Percentiles rank a stretch among this genome's conserved stretches.
Evolutionary conservation across 768 basidiomycete genomes (phyloP).

Genomic region (Amanita fuliginea): DNA sequence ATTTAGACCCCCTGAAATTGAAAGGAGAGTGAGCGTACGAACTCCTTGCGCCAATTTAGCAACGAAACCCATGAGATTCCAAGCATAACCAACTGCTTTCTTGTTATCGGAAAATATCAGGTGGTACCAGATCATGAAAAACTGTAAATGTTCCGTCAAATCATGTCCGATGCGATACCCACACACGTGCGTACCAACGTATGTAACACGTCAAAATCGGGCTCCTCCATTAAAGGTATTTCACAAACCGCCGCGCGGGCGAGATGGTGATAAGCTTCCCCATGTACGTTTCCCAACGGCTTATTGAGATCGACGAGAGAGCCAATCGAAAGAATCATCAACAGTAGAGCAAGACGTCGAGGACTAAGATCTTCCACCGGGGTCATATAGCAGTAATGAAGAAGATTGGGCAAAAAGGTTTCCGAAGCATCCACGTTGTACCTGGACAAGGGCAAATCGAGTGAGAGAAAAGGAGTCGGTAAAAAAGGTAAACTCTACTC

Average conservation of each 20-base stretch:
- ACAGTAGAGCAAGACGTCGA: constrained; percentile 51
- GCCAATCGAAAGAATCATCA: constrained; percentile 67
- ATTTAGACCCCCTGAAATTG: not conserved
- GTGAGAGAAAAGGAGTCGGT: constrained; percentile 7
- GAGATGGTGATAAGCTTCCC: constrained; percentile 56
- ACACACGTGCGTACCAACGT: constrained; percentile 33
- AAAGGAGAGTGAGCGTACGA: constrained; percentile 17
- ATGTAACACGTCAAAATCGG: constrained; percentile 63
- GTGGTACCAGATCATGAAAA: constrained; percentile 68
- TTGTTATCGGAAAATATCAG: constrained; percentile 66
- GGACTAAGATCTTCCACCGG: constrained; percentile 52
- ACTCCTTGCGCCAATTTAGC: constrained; percentile 67
- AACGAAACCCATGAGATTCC: constrained; percentile 68
- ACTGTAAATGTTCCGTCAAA: constrained; percentile 16
- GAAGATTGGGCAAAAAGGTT: constrained; percentile 56
- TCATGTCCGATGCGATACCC: not conserved
- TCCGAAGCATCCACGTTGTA: constrained; percentile 62
- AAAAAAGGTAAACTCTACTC: constrained; percentile 4
- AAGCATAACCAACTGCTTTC: constrained; percentile 62
- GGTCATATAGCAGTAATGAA: constrained; percentile 57
- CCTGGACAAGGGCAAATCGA: constrained; percentile 20
- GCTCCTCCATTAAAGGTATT: constrained; percentile 65
- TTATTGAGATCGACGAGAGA: constrained; percentile 53
- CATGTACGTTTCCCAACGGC: constrained; percentile 44
- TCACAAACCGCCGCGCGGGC: constrained; percentile 61